Base-by-base conservation (phyloP, 371 early-diverging fungal genomes). In the Mucor racemosus region DNA sequence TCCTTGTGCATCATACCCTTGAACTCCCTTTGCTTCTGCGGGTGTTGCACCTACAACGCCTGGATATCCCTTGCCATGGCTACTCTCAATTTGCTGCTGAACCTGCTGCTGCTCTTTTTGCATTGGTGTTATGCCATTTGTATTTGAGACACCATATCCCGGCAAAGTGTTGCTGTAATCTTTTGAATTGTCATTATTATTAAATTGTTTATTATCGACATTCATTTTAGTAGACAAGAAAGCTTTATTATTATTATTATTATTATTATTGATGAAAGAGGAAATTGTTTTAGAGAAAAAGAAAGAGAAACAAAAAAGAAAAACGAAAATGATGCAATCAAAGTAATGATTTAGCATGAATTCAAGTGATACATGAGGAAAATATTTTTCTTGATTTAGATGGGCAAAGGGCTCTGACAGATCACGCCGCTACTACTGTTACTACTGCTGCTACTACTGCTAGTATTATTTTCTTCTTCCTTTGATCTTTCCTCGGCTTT, bases 1-100 rank as follows among this genome's bases (percentile, higher is more conserved):
- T 3, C 81, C 78, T 41, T 79, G 73, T 7, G 54, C 56, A 40
- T 79, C 79, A 56, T 76, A 79, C 7, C 79, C 79, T 67, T 76
- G 65, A 7, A 79, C 53, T 14, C 72, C 73, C 42, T 54, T 71
- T 33, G 64, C 65, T 10, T 58, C 46, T 19, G 58, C 58, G n/a
- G 79, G 76, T 42, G 79, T 79, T 0, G 62, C 73, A 40, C 75
- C 78, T 33, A 71, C 72, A 0, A 69, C 70, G 19, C 81, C 81
- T 31, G 81, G 81, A 65, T 80, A 80, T 10, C 64, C 64, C 3
- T 46, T 58, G n/a, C 50, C 15, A 31, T 26, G 40, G 10, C 48
- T 63, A 9, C 57, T 41, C 31, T 68, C 54, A 5, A 57, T 38
- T 38, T 62, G 60, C 15, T 64, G 66, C 17, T 69, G 63, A 11